These are phyloP conservation scores for Chenopodium quinoa DNA, from an alignment of 148 eudicot genomes.

Conservation along the genomic window DNA sequence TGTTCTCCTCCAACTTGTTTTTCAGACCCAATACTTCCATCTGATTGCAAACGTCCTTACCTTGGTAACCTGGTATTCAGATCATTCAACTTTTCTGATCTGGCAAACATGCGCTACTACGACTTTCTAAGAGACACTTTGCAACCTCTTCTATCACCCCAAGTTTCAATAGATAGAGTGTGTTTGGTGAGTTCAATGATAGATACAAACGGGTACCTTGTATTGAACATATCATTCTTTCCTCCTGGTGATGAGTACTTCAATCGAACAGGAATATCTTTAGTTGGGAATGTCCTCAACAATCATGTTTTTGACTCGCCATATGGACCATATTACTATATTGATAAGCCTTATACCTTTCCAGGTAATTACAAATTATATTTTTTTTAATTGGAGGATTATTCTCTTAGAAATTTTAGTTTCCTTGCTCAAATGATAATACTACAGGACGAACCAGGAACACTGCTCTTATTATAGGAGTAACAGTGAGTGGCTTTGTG, in stretches of 20 bases:
- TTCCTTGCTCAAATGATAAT: constrained; percentile 14
- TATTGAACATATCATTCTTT: constrained; percentile 44
- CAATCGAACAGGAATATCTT: constrained; percentile 51
- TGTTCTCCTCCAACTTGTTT: constrained; percentile 49
- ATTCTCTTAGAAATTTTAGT: not conserved
- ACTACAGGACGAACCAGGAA: constrained; percentile 30
- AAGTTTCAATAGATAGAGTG: constrained; percentile 53
- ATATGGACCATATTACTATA: constrained; percentile 61
- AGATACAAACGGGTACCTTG: constrained; percentile 38
- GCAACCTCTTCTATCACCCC: constrained; percentile 36
- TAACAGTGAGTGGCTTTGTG: constrained; percentile 39
- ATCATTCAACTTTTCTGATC: constrained; percentile 55
- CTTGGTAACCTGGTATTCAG: constrained; percentile 54
- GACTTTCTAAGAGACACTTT: constrained; percentile 36
- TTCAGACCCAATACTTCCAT: constrained; percentile 35
- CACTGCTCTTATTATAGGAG: constrained; percentile 47
- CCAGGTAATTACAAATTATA: constrained; percentile 34
- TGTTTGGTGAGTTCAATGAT: constrained; percentile 39
- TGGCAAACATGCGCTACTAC: constrained; percentile 39
- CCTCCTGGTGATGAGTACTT: constrained; percentile 48
- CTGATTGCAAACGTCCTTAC: constrained; percentile 57
- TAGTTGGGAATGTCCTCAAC: constrained; percentile 49
- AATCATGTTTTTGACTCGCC: constrained; percentile 40
- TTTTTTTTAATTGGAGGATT: not conserved
- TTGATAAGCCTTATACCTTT: constrained; percentile 47